phyloP scores from a whole-genome alignment of 164 flowering plant genomes.

The Vitis riparia region DNA sequence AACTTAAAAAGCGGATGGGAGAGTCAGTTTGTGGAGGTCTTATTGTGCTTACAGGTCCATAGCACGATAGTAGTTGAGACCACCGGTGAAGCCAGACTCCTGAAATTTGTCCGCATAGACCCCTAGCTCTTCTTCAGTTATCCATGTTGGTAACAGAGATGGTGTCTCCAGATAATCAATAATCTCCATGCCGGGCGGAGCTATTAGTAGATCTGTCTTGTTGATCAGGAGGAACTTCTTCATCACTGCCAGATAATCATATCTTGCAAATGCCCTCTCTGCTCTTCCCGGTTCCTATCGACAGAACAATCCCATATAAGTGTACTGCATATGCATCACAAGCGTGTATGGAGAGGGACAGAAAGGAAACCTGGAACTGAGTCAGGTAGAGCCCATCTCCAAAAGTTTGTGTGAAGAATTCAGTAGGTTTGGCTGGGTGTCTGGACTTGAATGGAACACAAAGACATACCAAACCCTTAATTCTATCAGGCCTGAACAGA shows the following conservation, averaged over 20 bases:
- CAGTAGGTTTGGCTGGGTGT: constrained; percentile 20
- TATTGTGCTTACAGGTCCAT: constrained; percentile 40
- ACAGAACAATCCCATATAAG: neutral
- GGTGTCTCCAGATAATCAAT: constrained; percentile 36
- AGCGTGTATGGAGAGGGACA: constrained; percentile 1
- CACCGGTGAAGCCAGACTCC: constrained; percentile 54
- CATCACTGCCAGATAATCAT: constrained; percentile 39
- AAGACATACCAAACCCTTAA: constrained; percentile 40
- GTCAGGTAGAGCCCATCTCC: constrained; percentile 44
- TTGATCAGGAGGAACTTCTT: constrained; percentile 40
- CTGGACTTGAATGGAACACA: constrained; percentile 32
- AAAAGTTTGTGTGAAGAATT: constrained; percentile 13
- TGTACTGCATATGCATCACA: too few species aligned
- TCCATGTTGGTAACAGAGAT: constrained; percentile 43
- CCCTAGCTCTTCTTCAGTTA: constrained; percentile 50
- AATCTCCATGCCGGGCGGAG: constrained; percentile 56
- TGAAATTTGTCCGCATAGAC: constrained; percentile 47
- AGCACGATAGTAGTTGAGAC: constrained; percentile 54
- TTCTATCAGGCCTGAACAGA: constrained; percentile 53
- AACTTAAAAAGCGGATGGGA: too few species aligned
- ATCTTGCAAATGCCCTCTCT: constrained; percentile 48
- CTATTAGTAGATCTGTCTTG: constrained; percentile 28
- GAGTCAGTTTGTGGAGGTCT: neutral
- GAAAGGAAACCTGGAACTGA: constrained; percentile 49
- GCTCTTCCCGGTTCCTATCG: constrained; percentile 50